Conservation (phyloP, 371 early-diverging fungal species). For the Mucor lusitanicus region DNA sequence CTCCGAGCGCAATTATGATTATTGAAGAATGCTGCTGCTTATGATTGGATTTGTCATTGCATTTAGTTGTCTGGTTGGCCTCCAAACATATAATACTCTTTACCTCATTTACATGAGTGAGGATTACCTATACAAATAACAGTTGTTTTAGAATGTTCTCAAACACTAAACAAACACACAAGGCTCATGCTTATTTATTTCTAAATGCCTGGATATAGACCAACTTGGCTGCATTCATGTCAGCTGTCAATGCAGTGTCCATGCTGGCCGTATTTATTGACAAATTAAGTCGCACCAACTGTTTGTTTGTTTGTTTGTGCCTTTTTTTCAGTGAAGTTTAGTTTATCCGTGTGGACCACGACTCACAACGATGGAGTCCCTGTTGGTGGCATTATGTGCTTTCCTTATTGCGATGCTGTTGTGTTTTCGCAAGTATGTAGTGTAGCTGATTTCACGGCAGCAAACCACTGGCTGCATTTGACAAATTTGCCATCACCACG, state of each 20-base stretch:
- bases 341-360: slow-evolving; percentile 40
- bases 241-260: slow-evolving; percentile 47
- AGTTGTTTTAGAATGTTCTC: slow-evolving; percentile 25
- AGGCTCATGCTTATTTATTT: slow-evolving; percentile 31
- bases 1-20: slow-evolving; percentile 25
- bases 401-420: slow-evolving; percentile 55
- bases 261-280: slow-evolving; percentile 50
- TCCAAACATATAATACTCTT: not conserved
- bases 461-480: slow-evolving; percentile 48
- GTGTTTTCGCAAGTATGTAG: slow-evolving; percentile 50
- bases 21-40: slow-evolving; percentile 15
- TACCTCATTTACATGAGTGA: not conserved
- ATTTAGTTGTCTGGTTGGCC: slow-evolving; percentile 19
- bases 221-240: slow-evolving; percentile 51
- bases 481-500: slow-evolving; percentile 36
- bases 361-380: slow-evolving; percentile 38
- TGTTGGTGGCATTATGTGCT: slow-evolving; percentile 47
- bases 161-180: not conserved
- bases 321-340: too few species aligned
- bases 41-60: slow-evolving; percentile 27
- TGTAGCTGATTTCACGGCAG: too few species aligned
- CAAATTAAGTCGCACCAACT: slow-evolving; percentile 58
- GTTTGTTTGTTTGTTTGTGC: slow-evolving; percentile 48
- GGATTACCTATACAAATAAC: not conserved
- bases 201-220: slow-evolving; percentile 33